Percentiles rank a stretch among this genome's conserved stretches.
phyloP scores from a whole-genome alignment of 768 basidiomycete genomes.

The Suillus luteus region DNA sequence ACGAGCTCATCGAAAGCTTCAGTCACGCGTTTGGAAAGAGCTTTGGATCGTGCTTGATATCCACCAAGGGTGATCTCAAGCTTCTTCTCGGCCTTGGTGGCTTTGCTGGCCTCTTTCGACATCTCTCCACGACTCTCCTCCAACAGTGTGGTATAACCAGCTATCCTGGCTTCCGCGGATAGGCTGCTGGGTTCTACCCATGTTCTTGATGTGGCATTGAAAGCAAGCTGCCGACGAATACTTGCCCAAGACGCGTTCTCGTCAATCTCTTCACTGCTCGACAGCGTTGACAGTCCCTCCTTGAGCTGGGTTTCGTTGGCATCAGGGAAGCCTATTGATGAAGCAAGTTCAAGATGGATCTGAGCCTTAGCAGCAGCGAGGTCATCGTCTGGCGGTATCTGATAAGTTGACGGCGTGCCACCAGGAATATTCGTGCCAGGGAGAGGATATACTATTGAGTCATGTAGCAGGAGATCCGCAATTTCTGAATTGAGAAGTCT shows the following conservation, averaged over 20 bases:
- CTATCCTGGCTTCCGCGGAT: constrained; percentile 57
- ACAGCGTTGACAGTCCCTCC: constrained; percentile 67
- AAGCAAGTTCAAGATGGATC: constrained; percentile 81
- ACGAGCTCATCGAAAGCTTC: constrained; percentile 74
- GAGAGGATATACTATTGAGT: constrained; percentile 83
- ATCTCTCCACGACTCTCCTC: constrained; percentile 67
- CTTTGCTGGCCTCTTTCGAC: constrained; percentile 78
- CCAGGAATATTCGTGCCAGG: constrained; percentile 85
- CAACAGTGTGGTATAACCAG: constrained; percentile 65
- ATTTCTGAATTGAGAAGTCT: constrained; percentile 78
- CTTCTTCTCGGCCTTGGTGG: constrained; percentile 88
- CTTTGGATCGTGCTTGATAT: constrained; percentile 75
- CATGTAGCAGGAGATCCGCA: constrained; percentile 78
- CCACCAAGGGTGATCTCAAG: constrained; percentile 87
- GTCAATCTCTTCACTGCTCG: constrained; percentile 62
- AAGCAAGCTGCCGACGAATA: constrained; percentile 61
- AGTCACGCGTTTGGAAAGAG: constrained; percentile 61
- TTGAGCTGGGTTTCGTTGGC: constrained; percentile 79
- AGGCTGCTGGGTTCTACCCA: constrained; percentile 73
- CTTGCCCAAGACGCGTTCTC: constrained; percentile 72
- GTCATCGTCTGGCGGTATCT: constrained; percentile 75
- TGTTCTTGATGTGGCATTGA: constrained; percentile 50
- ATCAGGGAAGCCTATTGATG: constrained; percentile 79
- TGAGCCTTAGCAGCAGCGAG: constrained; percentile 67
- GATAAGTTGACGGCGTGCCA: constrained; percentile 65